phyloP scores from a whole-genome alignment of 306 rosid species.

The Prinsepia uniflora region DNA sequence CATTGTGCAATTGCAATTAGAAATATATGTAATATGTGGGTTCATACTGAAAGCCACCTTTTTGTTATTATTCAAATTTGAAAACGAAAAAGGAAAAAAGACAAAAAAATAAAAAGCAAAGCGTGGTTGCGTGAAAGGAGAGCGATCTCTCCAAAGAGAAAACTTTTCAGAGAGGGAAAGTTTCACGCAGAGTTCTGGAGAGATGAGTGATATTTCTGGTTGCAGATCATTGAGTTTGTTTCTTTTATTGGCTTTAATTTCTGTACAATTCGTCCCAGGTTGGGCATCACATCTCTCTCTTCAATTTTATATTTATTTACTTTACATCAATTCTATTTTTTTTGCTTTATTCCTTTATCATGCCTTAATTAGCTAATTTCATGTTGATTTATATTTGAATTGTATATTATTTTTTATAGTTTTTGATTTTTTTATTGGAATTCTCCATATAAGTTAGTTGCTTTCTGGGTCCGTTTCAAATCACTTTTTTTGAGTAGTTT shows the following conservation, averaged over 20 bases:
- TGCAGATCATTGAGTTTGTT: slow-evolving; percentile 35
- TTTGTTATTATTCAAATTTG: background rate
- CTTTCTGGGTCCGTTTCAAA: background rate
- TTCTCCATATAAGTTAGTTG: background rate
- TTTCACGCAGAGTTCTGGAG: slow-evolving; percentile 10
- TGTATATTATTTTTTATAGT: background rate
- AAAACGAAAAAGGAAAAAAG: background rate
- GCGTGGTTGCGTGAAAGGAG: background rate
- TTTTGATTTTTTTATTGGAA: background rate
- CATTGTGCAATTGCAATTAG: background rate
- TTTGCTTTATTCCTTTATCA: background rate
- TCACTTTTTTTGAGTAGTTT: background rate
- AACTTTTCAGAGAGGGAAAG: background rate
- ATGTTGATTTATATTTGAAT: background rate
- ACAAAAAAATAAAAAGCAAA: background rate
- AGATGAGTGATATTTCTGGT: slow-evolving; percentile 39
- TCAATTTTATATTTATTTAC: background rate
- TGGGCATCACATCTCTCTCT: slow-evolving; percentile 22
- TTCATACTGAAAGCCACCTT: background rate
- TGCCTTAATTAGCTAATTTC: background rate
- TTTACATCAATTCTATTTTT: background rate
- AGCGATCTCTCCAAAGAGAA: slow-evolving; percentile 16
- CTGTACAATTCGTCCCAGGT: slow-evolving; percentile 46
- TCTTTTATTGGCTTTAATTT: slow-evolving; percentile 29
- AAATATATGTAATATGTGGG: background rate